A percentile compares a stretch with the other conserved stretches of the same genome.
Evolutionary conservation across 768 basidiomycete species (phyloP).

Genomic region (Coprinopsis sp.): DNA sequence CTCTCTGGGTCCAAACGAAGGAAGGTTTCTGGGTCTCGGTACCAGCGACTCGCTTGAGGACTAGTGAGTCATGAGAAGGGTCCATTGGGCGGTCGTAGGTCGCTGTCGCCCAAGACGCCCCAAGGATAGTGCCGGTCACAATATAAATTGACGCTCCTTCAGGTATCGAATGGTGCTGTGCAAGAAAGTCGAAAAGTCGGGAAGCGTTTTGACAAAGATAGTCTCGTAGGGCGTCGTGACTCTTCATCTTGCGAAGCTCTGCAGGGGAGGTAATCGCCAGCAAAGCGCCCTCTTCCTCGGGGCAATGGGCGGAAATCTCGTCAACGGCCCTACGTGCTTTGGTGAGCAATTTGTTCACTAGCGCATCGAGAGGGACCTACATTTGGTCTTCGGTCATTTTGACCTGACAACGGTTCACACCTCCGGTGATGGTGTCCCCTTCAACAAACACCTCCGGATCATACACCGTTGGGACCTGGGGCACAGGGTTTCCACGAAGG

Average conservation of each 20-base stretch:
- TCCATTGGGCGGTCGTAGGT: background rate
- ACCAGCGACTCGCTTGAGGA: background rate
- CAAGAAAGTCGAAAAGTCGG: no score
- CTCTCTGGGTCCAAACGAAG: background rate
- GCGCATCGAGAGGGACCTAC: no score
- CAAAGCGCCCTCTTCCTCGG: background rate
- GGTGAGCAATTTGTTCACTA: no score
- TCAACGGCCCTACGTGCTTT: no score
- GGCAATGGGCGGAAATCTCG: background rate
- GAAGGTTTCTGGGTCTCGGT: background rate
- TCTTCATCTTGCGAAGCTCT: background rate
- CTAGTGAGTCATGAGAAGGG: background rate
- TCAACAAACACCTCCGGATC: background rate
- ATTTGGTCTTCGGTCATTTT: no score
- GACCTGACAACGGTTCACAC: no score
- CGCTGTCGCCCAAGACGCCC: background rate
- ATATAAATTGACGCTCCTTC: background rate
- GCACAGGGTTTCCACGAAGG: background rate
- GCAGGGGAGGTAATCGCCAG: background rate
- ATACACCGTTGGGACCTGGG: background rate
- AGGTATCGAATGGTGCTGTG: no score
- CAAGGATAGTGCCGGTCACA: background rate
- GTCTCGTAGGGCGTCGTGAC: background rate
- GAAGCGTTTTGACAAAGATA: background rate
- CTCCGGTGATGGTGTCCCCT: no score